Conservation (phyloP, 441 rosid species). For the Erodium moschatum region DNA sequence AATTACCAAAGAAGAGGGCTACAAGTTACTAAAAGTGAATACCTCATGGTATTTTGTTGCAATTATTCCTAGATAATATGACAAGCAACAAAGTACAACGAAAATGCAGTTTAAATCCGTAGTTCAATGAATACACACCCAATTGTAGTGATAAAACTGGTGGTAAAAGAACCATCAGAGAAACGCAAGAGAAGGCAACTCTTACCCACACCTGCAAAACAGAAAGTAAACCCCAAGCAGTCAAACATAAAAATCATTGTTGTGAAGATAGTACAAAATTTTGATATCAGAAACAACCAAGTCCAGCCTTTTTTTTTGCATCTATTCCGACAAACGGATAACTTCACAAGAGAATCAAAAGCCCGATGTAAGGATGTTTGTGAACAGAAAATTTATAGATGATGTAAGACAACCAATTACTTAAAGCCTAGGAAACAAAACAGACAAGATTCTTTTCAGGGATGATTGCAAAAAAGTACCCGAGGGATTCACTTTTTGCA, state of each 20-base stretch:
- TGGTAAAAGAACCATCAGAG: constrained; percentile 97
- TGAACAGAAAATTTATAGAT: neutral
- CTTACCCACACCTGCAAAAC: constrained; percentile 79
- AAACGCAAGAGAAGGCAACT: constrained; percentile 98
- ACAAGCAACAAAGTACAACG: neutral
- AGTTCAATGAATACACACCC: constrained; percentile 41
- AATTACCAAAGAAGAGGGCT: too few species aligned
- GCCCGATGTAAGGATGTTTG: neutral
- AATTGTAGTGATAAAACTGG: constrained; percentile 92
- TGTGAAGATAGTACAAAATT: neutral
- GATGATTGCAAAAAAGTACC: too few species aligned
- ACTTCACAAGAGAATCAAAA: neutral
- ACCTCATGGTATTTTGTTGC: too few species aligned
- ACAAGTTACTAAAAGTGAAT: too few species aligned
- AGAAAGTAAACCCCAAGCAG: neutral
- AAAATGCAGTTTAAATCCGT: neutral
- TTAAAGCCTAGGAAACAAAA: neutral
- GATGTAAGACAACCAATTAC: neutral
- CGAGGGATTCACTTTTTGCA: too few species aligned
- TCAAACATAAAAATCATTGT: neutral
- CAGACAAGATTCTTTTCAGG: neutral
- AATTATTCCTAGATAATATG: too few species aligned
- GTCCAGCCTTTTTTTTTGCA: neutral
- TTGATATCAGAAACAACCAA: neutral
- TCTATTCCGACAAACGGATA: neutral